Evolutionary conservation across 495 filamentous ascomycete genomes (phyloP).

Genomic region (Thozetella sp.): DNA sequence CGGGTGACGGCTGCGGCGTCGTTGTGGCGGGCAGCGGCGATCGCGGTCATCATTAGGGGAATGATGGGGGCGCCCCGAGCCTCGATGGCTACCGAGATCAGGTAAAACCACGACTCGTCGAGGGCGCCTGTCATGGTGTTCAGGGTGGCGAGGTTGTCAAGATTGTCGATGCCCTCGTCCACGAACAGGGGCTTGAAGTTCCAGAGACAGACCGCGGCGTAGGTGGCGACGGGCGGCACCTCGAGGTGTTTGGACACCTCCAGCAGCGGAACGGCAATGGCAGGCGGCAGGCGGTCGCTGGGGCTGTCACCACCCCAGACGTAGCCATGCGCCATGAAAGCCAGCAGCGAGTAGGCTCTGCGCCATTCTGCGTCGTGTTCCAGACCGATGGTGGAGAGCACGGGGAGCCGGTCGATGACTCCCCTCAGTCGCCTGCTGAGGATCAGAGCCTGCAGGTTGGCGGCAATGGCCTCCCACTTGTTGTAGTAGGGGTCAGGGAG

Average conservation of each 20-base stretch:
- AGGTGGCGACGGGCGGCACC: slow-evolving; percentile 92
- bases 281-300: slow-evolving; percentile 77
- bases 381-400: slow-evolving; percentile 80
- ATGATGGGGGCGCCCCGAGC: slow-evolving; percentile 89
- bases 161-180: slow-evolving; percentile 75
- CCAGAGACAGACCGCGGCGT: slow-evolving; percentile 90
- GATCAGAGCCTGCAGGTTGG: slow-evolving; percentile 85
- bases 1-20: slow-evolving; percentile 72
- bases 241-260: slow-evolving; percentile 79
- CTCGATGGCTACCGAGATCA: slow-evolving; percentile 94
- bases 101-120: slow-evolving; percentile 98
- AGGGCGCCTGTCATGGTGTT: slow-evolving; percentile 92
- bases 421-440: slow-evolving; percentile 78
- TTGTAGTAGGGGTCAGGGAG: slow-evolving; percentile 89
- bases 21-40: slow-evolving; percentile 73
- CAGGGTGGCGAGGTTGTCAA: slow-evolving; percentile 83
- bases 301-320: slow-evolving; percentile 92
- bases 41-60: slow-evolving; percentile 84
- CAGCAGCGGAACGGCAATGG: slow-evolving; percentile 82
- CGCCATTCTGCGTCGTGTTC: slow-evolving; percentile 86
- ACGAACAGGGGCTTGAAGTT: slow-evolving; percentile 91
- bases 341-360: slow-evolving; percentile 83
- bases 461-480: slow-evolving; percentile 84
- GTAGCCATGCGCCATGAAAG: slow-evolving; percentile 89
- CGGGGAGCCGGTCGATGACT: slow-evolving; percentile 75